Conservation (phyloP, 257 asterid species). For the Gentiana dahurica region DNA sequence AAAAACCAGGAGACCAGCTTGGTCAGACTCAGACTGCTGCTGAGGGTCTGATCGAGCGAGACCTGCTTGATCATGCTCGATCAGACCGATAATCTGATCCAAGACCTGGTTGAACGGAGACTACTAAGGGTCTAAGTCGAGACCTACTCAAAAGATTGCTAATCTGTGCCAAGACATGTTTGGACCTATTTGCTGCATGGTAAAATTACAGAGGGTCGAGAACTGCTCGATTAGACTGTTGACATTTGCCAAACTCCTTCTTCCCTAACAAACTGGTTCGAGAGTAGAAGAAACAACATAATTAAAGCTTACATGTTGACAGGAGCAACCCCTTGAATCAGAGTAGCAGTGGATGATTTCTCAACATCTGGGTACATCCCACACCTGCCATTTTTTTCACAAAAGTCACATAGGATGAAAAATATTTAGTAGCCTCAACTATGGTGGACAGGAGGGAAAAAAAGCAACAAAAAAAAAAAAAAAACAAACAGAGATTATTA, state of each 20-base stretch:
- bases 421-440: not conserved
- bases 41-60: too few species aligned
- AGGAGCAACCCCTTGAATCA: constrained; percentile 19
- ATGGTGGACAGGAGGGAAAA: not conserved
- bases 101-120: too few species aligned
- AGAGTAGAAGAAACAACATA: not conserved
- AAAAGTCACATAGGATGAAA: not conserved
- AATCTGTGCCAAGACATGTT: too few species aligned
- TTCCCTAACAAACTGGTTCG: too few species aligned
- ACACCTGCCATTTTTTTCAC: constrained; percentile 9
- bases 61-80: too few species aligned
- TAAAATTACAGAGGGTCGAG: too few species aligned
- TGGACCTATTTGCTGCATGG: too few species aligned
- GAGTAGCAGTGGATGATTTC: constrained; percentile 2
- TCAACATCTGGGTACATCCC: constrained; percentile 25
- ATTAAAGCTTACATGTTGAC: constrained; percentile 14
- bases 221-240: not conserved
- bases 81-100: too few species aligned
- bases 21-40: too few species aligned
- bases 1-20: too few species aligned
- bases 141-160: too few species aligned
- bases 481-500: not conserved
- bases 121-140: too few species aligned
- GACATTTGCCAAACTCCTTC: not conserved
- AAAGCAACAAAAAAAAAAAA: not conserved